phyloP scores from a whole-genome alignment of 768 basidiomycete genomes.

The Boletus tomentosulus region DNA sequence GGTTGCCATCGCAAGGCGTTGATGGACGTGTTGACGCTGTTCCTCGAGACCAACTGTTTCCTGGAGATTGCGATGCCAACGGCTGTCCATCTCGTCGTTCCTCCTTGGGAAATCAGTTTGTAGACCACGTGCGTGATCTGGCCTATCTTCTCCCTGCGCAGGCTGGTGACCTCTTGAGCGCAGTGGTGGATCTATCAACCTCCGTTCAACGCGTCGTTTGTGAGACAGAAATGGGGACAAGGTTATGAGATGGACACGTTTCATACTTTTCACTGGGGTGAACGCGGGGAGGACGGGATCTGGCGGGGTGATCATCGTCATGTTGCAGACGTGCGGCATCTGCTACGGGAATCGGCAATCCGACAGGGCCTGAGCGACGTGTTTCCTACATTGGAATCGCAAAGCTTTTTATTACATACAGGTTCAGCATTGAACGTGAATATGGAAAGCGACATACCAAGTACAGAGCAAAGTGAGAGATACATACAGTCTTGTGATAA shows the following conservation, averaged over 20 bases:
- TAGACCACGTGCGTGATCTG: slow-evolving; percentile 40
- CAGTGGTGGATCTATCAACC: slow-evolving; percentile 48
- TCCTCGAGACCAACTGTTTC: slow-evolving; percentile 47
- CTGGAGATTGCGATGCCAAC: slow-evolving; percentile 48
- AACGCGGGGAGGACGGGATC: slow-evolving; percentile 29
- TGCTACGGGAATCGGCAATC: slow-evolving; percentile 37
- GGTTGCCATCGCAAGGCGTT: slow-evolving; percentile 36
- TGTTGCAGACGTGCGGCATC: slow-evolving; percentile 34
- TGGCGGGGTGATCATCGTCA: slow-evolving; percentile 35
- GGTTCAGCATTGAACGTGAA: neutral
- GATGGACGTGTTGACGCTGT: slow-evolving; percentile 40
- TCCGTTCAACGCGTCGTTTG: slow-evolving; percentile 44
- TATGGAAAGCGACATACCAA: neutral
- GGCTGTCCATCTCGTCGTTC: slow-evolving; percentile 39
- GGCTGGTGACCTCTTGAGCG: neutral
- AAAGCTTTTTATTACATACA: neutral
- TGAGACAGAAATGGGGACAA: slow-evolving; percentile 42
- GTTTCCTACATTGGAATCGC: slow-evolving; percentile 12
- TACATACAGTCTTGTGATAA: neutral
- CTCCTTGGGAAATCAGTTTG: slow-evolving; percentile 37
- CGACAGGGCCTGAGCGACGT: slow-evolving; percentile 32
- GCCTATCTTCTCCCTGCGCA: too few species aligned
- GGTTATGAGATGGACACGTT: slow-evolving; percentile 52
- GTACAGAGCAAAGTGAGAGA: neutral
- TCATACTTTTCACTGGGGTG: slow-evolving; percentile 50